phyloP scores from a whole-genome alignment of 2,329 filamentous ascomycete species.

The Lomentospora prolificans region DNA sequence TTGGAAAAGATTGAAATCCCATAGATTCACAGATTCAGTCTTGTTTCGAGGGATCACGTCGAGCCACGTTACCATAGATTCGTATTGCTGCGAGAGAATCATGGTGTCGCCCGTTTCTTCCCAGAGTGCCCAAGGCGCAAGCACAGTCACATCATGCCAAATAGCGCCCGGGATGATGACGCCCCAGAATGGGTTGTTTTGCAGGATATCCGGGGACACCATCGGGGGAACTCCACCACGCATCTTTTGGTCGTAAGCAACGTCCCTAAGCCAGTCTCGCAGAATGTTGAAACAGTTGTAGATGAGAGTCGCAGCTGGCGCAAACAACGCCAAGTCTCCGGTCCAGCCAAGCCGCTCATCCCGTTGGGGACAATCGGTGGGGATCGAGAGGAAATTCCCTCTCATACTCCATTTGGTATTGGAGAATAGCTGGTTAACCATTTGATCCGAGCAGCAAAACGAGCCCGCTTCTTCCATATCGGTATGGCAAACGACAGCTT shows the following conservation, averaged over 20 bases:
- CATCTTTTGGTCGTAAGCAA: constrained; percentile 21
- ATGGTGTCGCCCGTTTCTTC: constrained; percentile 25
- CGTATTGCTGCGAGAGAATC: constrained; percentile 27
- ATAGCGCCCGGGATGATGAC: constrained; percentile 16
- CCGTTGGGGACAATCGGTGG: constrained; percentile 48
- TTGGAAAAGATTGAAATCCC: constrained; percentile 27
- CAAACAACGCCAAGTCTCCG: constrained; percentile 39
- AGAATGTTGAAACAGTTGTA: constrained; percentile 43
- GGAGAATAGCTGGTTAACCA: constrained; percentile 42
- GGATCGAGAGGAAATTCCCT: constrained; percentile 47
- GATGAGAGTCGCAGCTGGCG: constrained; percentile 39
- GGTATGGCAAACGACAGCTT: constrained; percentile 32
- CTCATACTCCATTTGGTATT: constrained; percentile 48
- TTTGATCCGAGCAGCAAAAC: constrained; percentile 40
- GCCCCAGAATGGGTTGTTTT: background rate
- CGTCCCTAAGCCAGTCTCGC: constrained; percentile 37
- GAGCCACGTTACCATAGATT: constrained; percentile 30
- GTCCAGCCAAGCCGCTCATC: constrained; percentile 47
- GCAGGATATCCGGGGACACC: constrained; percentile 14
- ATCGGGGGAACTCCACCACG: constrained; percentile 22
- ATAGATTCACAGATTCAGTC: constrained; percentile 26
- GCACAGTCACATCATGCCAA: constrained; percentile 34
- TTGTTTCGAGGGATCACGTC: constrained; percentile 8
- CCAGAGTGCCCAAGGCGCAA: constrained; percentile 31
- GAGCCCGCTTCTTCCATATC: constrained; percentile 40